Percentiles rank a stretch among this genome's conserved stretches.
Evolutionary conservation across 257 asterid genomes (phyloP).

Genomic region (Cruciata laevipes): DNA sequence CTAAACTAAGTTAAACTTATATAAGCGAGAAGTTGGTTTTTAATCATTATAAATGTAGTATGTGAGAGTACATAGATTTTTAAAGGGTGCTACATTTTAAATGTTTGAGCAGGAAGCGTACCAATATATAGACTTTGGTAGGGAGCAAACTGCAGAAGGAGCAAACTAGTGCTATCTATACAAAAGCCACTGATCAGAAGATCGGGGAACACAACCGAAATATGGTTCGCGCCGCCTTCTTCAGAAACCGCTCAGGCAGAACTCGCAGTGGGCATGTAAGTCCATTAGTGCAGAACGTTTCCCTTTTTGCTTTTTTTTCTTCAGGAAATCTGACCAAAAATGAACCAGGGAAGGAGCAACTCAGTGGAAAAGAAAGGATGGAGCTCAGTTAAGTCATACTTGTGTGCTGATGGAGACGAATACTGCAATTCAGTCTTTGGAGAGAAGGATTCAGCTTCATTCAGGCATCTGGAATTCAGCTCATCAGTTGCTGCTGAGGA

Average conservation of each 20-base stretch:
- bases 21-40: no score
- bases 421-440: constrained; percentile 24
- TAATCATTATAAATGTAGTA: no score
- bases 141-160: neutral
- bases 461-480: constrained; percentile 11
- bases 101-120: neutral
- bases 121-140: neutral
- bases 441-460: constrained; percentile 28
- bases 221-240: constrained; percentile 49
- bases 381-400: constrained; percentile 44
- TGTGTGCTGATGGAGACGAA: constrained; percentile 54
- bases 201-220: constrained; percentile 14
- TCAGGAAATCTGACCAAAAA: constrained; percentile 4
- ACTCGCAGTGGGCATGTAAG: constrained; percentile 29
- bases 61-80: neutral
- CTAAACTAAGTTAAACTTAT: no score
- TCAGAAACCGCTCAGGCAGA: constrained; percentile 30
- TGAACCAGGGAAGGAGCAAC: constrained; percentile 23
- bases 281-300: neutral
- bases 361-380: constrained; percentile 38
- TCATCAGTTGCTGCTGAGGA: constrained; percentile 21
- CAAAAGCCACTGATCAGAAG: neutral
- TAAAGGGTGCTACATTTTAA: neutral
- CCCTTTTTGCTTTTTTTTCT: neutral
- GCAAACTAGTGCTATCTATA: neutral